Conservation (phyloP, 129 eudicot species). For the Artemisia argyi region DNA sequence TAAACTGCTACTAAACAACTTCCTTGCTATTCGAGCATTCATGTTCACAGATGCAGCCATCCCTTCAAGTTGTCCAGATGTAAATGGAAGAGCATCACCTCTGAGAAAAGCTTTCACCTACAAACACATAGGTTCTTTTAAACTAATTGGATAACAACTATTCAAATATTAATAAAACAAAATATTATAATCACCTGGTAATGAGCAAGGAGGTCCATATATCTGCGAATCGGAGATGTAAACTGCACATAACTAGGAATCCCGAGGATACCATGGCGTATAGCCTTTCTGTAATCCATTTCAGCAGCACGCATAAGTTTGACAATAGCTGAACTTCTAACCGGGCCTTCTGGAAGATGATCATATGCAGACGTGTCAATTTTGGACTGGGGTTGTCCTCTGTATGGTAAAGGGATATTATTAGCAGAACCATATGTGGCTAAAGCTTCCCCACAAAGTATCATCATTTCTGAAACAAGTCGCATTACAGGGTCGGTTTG, state of each 20-base stretch:
- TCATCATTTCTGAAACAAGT: constrained; percentile 97
- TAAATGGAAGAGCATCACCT: too few relatives aligned
- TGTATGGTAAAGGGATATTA: constrained; percentile 73
- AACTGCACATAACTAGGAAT: constrained; percentile 99
- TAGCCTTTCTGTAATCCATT: constrained; percentile 89
- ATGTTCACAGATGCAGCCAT: too few relatives aligned
- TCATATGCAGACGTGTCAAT: constrained; percentile 70
- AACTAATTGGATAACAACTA: too few relatives aligned
- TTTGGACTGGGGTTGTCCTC: constrained; percentile 90
- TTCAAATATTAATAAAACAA: background rate
- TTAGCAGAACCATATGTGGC: constrained; percentile 81
- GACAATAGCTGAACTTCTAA: constrained; percentile 72
- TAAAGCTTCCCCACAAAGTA: constrained; percentile 94
- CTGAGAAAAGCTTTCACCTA: too few relatives aligned
- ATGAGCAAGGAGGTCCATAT: constrained; percentile 97
- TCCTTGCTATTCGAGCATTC: constrained; percentile 42
- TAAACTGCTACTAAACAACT: constrained; percentile 60
- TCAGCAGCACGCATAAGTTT: constrained; percentile 90
- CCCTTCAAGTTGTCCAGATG: too few relatives aligned
- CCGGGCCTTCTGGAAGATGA: constrained; percentile 97
- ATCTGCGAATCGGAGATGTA: constrained; percentile 95
- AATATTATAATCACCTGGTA: constrained; percentile 59
- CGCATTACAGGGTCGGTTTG: constrained; percentile 94
- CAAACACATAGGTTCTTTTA: too few relatives aligned
- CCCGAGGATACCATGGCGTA: constrained; percentile 83